A percentile compares a stretch with the other conserved stretches of the same genome.
phyloP scores from a whole-genome alignment of 2,329 filamentous ascomycete species.

The Lomentospora prolificans region DNA sequence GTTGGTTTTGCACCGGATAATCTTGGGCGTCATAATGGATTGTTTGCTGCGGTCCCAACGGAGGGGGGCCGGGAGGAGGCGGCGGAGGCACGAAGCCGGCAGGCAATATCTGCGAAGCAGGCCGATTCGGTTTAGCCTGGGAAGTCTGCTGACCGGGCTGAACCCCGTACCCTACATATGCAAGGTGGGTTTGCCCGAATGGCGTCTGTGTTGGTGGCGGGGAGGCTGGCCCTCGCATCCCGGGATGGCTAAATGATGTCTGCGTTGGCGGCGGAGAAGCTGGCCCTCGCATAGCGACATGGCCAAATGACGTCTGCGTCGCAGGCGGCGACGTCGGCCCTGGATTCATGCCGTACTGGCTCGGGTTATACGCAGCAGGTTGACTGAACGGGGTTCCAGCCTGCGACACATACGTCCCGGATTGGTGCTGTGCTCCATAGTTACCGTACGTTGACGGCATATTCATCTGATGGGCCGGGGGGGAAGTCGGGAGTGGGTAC shows the following conservation, averaged over 20 bases:
- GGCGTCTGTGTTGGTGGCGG: constrained; percentile 49
- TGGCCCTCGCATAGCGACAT: constrained; percentile 28
- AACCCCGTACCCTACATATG: constrained; percentile 20
- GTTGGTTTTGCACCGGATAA: constrained; percentile 19
- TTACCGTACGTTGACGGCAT: constrained; percentile 21
- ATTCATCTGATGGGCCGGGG: constrained; percentile 38
- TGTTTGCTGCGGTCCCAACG: constrained; percentile 52
- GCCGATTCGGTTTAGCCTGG: constrained; percentile 29
- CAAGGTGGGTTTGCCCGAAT: constrained; percentile 30
- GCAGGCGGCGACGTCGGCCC: constrained; percentile 55
- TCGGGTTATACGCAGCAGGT: constrained; percentile 44
- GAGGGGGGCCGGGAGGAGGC: constrained; percentile 52
- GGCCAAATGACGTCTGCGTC: constrained; percentile 43
- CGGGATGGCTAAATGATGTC: constrained; percentile 32
- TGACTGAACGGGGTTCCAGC: constrained; percentile 42
- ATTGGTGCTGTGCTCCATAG: constrained; percentile 19
- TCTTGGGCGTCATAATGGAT: constrained; percentile 39
- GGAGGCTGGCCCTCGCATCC: constrained; percentile 33
- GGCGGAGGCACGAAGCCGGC: constrained; percentile 53
- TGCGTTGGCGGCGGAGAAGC: constrained; percentile 56
- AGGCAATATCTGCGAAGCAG: constrained; percentile 30
- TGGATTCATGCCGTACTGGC: constrained; percentile 47
- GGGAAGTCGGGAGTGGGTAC: constrained; percentile 49
- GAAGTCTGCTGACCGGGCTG: constrained; percentile 38
- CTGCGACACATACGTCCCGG: too few relatives aligned